Evolutionary conservation across 2,329 filamentous ascomycete genomes (phyloP).

Genomic region (Sporothrix luriei): DNA sequence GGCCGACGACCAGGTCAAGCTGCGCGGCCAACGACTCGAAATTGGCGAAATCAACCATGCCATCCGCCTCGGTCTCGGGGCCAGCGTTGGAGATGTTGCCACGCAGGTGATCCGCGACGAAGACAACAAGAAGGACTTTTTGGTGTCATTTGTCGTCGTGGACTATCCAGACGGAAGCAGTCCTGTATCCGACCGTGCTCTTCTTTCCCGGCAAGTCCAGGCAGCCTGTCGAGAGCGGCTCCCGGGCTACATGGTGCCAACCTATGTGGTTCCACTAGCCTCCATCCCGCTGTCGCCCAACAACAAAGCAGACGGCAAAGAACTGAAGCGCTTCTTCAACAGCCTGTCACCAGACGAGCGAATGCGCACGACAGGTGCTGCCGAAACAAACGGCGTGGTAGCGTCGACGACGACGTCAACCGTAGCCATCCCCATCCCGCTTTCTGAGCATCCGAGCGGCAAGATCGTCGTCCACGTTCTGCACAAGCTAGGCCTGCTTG

Average conservation of each 20-base stretch:
- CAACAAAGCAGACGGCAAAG: slow-evolving; percentile 82
- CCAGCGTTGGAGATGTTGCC: slow-evolving; percentile 65
- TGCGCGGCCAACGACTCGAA: slow-evolving; percentile 85
- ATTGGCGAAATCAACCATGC: slow-evolving; percentile 88
- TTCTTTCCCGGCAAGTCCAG: slow-evolving; percentile 53
- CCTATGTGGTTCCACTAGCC: slow-evolving; percentile 72
- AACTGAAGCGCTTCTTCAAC: slow-evolving; percentile 67
- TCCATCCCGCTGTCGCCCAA: slow-evolving; percentile 80
- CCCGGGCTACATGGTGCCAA: slow-evolving; percentile 88
- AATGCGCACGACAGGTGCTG: slow-evolving; percentile 59
- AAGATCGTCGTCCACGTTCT: slow-evolving; percentile 46
- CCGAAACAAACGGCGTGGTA: slow-evolving; percentile 28
- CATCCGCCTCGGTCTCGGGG: slow-evolving; percentile 62
- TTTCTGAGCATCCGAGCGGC: neutral
- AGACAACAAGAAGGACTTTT: slow-evolving; percentile 75
- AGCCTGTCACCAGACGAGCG: slow-evolving; percentile 62
- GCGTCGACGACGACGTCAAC: slow-evolving; percentile 34
- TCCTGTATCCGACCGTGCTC: slow-evolving; percentile 33
- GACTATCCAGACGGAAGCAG: neutral
- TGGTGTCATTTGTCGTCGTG: slow-evolving; percentile 72
- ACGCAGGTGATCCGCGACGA: slow-evolving; percentile 74
- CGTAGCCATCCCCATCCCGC: neutral
- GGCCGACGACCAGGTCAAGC: slow-evolving; percentile 88
- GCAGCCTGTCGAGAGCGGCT: slow-evolving; percentile 69
- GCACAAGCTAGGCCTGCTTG: slow-evolving; percentile 53